These are phyloP conservation scores for Fusarium sp. DNA, from an alignment of 2,329 filamentous ascomycete genomes.

Conservation along the genomic window DNA sequence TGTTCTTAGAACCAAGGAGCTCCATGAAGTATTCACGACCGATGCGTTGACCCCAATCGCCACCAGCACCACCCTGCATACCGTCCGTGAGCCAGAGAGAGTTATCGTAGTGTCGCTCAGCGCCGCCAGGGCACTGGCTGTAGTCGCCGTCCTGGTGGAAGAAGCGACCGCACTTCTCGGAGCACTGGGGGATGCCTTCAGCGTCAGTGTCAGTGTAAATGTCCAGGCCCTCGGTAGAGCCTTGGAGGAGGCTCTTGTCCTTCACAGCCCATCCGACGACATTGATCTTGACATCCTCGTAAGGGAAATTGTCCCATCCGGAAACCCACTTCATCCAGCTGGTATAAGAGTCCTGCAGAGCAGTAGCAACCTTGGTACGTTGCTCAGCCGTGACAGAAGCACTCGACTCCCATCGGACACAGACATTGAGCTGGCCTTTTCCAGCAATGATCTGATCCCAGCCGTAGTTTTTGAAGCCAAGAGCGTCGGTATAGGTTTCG, in stretches of 20 bases:
- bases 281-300: conserved; percentile 52
- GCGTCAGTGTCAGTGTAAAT: conserved; percentile 57
- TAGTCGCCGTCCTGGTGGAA: conserved; percentile 60
- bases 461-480: conserved; percentile 50
- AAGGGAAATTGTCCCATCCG: conserved; percentile 59
- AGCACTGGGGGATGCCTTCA: conserved; percentile 57
- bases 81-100: conserved; percentile 62
- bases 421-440: conserved; percentile 50
- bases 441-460: conserved; percentile 51
- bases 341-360: conserved; percentile 52
- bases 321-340: conserved; percentile 58
- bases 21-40: conserved; percentile 58
- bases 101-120: conserved; percentile 57
- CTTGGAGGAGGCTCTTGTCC: conserved; percentile 53
- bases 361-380: conserved; percentile 52
- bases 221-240: conserved; percentile 52
- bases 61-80: conserved; percentile 57
- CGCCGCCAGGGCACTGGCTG: conserved; percentile 50
- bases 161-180: conserved; percentile 55
- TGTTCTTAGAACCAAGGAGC: conserved; percentile 51
- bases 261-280: conserved; percentile 59
- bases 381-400: conserved; percentile 53
- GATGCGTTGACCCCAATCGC: conserved; percentile 61
- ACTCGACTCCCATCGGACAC: conserved; percentile 59
- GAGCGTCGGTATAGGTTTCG: conserved; percentile 44